Percentiles rank a stretch among this genome's conserved stretches.
Evolutionary conservation across 305 asterid species (phyloP).

Genomic region (Fraxinus paxiana): DNA sequence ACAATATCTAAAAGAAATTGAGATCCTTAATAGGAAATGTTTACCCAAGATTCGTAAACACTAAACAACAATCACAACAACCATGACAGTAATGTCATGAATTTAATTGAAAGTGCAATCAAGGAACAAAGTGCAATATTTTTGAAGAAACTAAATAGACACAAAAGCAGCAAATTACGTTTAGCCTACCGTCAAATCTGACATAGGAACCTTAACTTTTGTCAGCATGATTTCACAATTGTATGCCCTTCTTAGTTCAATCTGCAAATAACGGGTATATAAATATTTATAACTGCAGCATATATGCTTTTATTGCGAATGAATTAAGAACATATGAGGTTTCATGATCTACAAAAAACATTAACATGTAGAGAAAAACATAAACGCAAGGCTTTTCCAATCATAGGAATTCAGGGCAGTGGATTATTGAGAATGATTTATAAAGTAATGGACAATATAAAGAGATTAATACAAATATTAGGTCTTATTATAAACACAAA

Average conservation of each 20-base stretch:
- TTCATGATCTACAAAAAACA: background rate
- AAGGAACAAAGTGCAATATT: slow-evolving; percentile 14
- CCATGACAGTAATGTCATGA: background rate
- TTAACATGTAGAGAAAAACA: background rate
- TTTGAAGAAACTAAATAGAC: background rate
- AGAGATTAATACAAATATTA: background rate
- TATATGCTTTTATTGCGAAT: slow-evolving; percentile 1
- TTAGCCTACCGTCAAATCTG: slow-evolving; percentile 69
- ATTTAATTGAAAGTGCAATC: background rate
- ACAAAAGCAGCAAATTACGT: slow-evolving; percentile 8
- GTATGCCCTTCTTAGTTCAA: slow-evolving; percentile 81
- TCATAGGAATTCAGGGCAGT: background rate
- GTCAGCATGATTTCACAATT: slow-evolving; percentile 92
- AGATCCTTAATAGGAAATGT: background rate
- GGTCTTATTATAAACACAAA: background rate
- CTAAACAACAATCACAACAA: background rate
- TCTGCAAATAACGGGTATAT: slow-evolving; percentile 42
- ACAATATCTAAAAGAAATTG: background rate
- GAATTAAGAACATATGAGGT: slow-evolving; percentile 1
- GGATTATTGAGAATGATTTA: background rate
- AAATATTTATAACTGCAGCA: background rate
- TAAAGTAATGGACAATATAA: background rate
- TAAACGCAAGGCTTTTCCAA: background rate
- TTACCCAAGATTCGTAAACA: background rate
- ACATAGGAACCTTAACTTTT: slow-evolving; percentile 80